Percentiles rank a stretch among this genome's conserved stretches.
phyloP scores from a whole-genome alignment of 768 basidiomycete species.

The Pleurotus ostreatus region DNA sequence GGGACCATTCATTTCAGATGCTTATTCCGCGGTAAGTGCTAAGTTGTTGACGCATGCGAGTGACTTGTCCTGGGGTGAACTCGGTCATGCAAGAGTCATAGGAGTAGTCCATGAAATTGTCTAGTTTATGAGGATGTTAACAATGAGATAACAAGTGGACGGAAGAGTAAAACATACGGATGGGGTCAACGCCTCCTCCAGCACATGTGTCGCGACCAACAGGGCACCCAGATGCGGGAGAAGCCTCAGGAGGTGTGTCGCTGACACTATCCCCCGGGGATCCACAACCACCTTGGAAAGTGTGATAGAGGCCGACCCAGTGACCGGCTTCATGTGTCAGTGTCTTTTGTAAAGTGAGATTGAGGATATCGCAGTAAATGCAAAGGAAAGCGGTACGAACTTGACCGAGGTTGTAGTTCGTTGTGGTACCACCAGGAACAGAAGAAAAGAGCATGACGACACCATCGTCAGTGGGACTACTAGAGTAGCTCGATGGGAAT shows the following conservation, averaged over 20 bases:
- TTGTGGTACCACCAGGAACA: slow-evolving; percentile 38
- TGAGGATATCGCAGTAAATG: slow-evolving; percentile 15
- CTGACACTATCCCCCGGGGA: slow-evolving; percentile 36
- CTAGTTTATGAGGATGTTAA: background rate
- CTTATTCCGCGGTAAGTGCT: slow-evolving; percentile 35
- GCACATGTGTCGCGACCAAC: slow-evolving; percentile 30
- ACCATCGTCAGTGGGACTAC: slow-evolving; percentile 43
- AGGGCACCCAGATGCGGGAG: slow-evolving; percentile 39
- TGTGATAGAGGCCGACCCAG: slow-evolving; percentile 58
- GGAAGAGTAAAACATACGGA: slow-evolving; percentile 24
- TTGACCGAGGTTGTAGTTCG: slow-evolving; percentile 39
- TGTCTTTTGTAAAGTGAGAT: slow-evolving; percentile 28
- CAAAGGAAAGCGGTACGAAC: slow-evolving; percentile 15
- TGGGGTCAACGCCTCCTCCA: slow-evolving; percentile 39
- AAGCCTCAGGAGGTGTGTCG: slow-evolving; percentile 45
- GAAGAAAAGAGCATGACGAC: slow-evolving; percentile 42
- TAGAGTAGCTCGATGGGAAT: slow-evolving; percentile 40
- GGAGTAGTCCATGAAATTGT: slow-evolving; percentile 10
- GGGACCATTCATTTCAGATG: background rate
- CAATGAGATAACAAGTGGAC: background rate
- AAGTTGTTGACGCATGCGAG: slow-evolving; percentile 36
- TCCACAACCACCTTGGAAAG: slow-evolving; percentile 49
- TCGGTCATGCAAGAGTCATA: slow-evolving; percentile 46
- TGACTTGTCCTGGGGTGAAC: slow-evolving; percentile 43
- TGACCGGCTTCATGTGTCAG: slow-evolving; percentile 57